These are phyloP conservation scores for Dioscorea cayenensis DNA, from an alignment of 116 monocot species.

Conservation along the genomic window DNA sequence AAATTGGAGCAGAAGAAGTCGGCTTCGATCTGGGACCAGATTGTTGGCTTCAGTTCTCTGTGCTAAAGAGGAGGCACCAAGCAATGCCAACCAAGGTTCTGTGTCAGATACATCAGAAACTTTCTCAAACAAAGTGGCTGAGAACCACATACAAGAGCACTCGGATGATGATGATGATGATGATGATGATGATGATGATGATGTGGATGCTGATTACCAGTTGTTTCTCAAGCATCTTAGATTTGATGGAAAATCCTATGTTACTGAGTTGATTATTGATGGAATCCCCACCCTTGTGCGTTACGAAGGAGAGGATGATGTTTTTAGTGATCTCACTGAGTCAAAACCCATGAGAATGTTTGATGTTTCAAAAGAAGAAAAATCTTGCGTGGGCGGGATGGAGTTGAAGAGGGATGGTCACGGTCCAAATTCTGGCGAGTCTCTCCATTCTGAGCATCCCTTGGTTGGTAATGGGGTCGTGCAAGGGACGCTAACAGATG, in stretches of 20 bases:
- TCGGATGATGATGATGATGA: background rate
- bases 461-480: background rate
- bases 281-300: background rate
- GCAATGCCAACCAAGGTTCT: background rate
- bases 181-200: background rate
- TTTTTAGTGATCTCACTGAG: background rate
- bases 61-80: background rate
- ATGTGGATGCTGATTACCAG: background rate
- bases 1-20: slow-evolving; percentile 2
- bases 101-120: background rate
- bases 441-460: background rate
- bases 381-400: background rate
- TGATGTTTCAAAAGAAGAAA: background rate
- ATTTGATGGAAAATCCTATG: slow-evolving; percentile 3
- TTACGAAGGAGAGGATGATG: slow-evolving; percentile 6
- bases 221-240: slow-evolving; percentile 4
- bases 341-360: background rate
- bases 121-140: too few relatives aligned
- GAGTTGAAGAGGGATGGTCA: background rate
- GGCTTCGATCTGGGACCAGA: slow-evolving; percentile 1
- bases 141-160: background rate
- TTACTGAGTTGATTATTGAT: background rate
- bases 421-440: background rate
- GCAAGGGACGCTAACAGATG: background rate
- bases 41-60: background rate